Percentiles rank a stretch among this genome's conserved stretches.
Conservation (phyloP, 495 filamentous ascomycete genomes). For the Recurvomyces mirabilis region DNA sequence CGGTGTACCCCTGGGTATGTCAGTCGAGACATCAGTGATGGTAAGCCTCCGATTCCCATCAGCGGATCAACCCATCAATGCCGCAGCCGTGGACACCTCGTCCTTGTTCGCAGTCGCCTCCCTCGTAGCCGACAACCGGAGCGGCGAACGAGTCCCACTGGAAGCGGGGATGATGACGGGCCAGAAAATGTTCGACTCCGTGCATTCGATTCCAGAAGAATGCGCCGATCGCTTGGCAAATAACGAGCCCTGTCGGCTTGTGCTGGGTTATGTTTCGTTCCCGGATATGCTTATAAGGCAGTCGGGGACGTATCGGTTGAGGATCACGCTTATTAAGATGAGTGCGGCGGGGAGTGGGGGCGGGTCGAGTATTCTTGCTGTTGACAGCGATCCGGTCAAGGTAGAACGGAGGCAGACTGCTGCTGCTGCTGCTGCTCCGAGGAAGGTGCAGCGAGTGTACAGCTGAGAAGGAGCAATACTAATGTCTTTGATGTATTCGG, state of each 20-base stretch:
- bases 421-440: too few species aligned
- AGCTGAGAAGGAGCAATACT: too few species aligned
- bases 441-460: conserved; percentile 7
- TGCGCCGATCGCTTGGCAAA: conserved; percentile 2
- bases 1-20: conserved; percentile 8
- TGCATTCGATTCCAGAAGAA: conserved; percentile 12
- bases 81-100: conserved; percentile 9
- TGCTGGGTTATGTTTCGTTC: conserved; percentile 29
- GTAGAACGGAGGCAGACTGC: conserved; percentile 21
- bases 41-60: conserved; percentile 9
- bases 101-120: conserved; percentile 13
- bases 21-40: conserved; percentile 15
- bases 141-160: conserved; percentile 12
- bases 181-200: conserved; percentile 17
- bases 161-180: conserved; percentile 12
- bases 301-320: conserved; percentile 27
- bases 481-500: too few species aligned
- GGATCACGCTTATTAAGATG: conserved; percentile 27
- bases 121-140: conserved; percentile 11
- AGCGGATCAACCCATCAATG: not conserved
- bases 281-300: conserved; percentile 27
- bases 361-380: conserved; percentile 21
- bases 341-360: conserved; percentile 9
- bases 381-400: conserved; percentile 27
- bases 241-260: conserved; percentile 9